Evolutionary conservation across 768 basidiomycete species (phyloP).

Genomic region (Hydnum rufescens): DNA sequence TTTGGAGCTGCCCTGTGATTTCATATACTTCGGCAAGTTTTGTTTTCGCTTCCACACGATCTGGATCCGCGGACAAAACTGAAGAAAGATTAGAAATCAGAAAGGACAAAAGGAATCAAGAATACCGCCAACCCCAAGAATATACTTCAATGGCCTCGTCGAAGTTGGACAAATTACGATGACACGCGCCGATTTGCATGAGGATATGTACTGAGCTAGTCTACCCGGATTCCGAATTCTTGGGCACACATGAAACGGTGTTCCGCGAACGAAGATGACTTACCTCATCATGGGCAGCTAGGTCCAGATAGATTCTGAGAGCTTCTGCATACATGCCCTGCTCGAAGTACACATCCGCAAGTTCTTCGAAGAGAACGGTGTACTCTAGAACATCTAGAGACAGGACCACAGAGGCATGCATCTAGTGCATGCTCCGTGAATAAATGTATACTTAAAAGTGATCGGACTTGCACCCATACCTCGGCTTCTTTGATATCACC

Average conservation of each 20-base stretch:
- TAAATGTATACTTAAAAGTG: neutral
- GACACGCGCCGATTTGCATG: conserved; percentile 63
- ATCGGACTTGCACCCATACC: conserved; percentile 24
- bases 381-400: conserved; percentile 50
- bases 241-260: neutral
- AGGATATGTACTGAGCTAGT: conserved; percentile 55
- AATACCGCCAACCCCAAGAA: conserved; percentile 39
- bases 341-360: conserved; percentile 72
- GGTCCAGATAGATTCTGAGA: conserved; percentile 53
- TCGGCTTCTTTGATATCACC: conserved; percentile 66
- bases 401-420: conserved; percentile 56
- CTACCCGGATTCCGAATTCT: conserved; percentile 20
- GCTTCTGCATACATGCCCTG: conserved; percentile 61
- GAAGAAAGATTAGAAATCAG: neutral
- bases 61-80: conserved; percentile 62
- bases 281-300: conserved; percentile 58
- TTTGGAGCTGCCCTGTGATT: conserved; percentile 53
- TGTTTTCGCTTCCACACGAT: conserved; percentile 67
- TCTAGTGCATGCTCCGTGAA: conserved; percentile 22
- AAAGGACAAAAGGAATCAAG: neutral
- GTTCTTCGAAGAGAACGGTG: conserved; percentile 56
- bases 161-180: conserved; percentile 53
- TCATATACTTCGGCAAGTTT: conserved; percentile 84
- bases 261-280: conserved; percentile 12
- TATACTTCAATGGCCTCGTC: conserved; percentile 68